Evolutionary conservation across 352 stramenopile species (phyloP).

Genomic region (Halophytophthora polymorphica): DNA sequence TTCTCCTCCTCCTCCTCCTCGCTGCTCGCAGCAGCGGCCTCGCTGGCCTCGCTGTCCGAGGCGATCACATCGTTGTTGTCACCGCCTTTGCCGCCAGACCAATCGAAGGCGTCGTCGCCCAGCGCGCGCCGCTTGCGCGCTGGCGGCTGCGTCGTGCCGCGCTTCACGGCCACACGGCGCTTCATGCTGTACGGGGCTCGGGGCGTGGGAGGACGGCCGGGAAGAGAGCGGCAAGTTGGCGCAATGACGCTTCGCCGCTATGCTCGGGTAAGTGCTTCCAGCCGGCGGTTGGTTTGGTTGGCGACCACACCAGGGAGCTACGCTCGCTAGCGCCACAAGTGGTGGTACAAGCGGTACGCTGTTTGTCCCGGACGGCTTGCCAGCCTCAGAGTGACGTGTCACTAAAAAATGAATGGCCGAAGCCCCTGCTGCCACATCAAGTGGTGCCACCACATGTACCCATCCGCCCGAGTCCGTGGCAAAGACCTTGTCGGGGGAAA

Average conservation of each 20-base stretch:
- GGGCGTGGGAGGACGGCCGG: neutral
- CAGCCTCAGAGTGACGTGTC: neutral
- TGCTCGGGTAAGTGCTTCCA: constrained; percentile 5
- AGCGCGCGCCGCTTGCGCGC: constrained; percentile 66
- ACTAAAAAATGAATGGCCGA: neutral
- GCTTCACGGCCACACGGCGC: constrained; percentile 49
- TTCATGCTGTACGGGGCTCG: constrained; percentile 22
- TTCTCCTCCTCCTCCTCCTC: constrained; percentile 60
- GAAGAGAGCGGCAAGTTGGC: neutral
- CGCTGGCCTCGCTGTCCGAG: constrained; percentile 67
- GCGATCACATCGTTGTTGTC: constrained; percentile 54
- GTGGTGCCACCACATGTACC: too few relatives aligned
- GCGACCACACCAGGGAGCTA: constrained; percentile 5
- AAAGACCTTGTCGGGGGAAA: too few relatives aligned
- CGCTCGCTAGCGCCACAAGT: too few relatives aligned
- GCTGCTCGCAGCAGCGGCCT: constrained; percentile 29
- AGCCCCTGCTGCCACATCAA: too few relatives aligned
- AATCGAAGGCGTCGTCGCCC: constrained; percentile 80
- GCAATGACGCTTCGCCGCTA: too few relatives aligned
- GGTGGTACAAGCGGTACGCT: too few relatives aligned
- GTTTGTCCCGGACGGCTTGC: too few relatives aligned
- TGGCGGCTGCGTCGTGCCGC: constrained; percentile 36
- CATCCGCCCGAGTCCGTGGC: too few relatives aligned
- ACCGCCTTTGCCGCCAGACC: constrained; percentile 42
- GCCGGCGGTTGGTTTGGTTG: constrained; percentile 26